Base-by-base conservation (phyloP, 495 filamentous ascomycete species). In the Hypoxylon perforatum region DNA sequence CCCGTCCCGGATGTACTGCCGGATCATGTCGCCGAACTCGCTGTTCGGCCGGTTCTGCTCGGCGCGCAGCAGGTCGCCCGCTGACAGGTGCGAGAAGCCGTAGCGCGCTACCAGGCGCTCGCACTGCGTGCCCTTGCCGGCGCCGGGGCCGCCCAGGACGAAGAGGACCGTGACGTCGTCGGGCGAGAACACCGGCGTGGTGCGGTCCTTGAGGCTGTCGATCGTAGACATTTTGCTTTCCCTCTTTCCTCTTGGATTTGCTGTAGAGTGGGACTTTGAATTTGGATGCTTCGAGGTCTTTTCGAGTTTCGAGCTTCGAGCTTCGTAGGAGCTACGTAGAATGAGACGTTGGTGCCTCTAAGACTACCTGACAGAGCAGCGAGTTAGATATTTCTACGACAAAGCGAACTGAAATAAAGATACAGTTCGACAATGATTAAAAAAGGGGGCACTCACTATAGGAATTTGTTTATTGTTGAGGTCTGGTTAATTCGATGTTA, bases 51-150 rank as follows among this genome's bases (percentile, higher is more conserved):
- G 90, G 68, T 92, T 82, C 80, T 99, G 95, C 78, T 99, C 95
- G 46, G 91, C 93, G 45, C 95, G 92, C 33, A 99, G 87, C 17
- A 99, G 85, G 80, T 99, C 95, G 50, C 96, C 95, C 9, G 95
- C 95, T 10, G 88, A 92, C 8, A 98, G 88, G 82, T 99, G 95
- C 28, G 84, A 87, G 87, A 99, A 98, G 73, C 87, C 88, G 80
- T 94, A 97, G 79, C 94, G 90, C n/a, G 83, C 79, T 25, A 97
- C 94, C 14, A 99, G 87, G 57, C 92, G 90, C 42, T 88, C 86
- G 81, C 94, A 99, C 76, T 99, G 95, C 28, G 90, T 93, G 65
- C 90, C 90, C 74, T 93, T 93, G 62, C 90, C 90, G 30, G 90
- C 88, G 66, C 90, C 90, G 4, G 90, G 90, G 7, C 90, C 90